Conservation (phyloP, 2,329 filamentous ascomycete species). For the Phoma sp. region DNA sequence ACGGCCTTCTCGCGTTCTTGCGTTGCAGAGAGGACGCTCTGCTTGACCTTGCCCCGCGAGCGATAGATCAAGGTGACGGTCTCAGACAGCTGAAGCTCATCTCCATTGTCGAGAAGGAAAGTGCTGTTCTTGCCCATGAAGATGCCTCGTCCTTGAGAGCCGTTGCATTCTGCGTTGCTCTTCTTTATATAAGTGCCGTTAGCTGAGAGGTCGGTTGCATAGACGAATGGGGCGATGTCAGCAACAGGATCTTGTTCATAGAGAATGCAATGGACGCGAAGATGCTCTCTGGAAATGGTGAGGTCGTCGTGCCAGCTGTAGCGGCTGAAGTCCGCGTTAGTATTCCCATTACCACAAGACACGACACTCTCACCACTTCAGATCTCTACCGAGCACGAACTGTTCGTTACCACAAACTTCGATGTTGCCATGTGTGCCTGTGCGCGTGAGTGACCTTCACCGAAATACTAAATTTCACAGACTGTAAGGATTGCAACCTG, state of each 20-base stretch:
- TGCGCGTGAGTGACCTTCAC: constrained; percentile 23
- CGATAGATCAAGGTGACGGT: constrained; percentile 39
- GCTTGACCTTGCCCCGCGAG: constrained; percentile 12
- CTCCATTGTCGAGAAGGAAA: constrained; percentile 54
- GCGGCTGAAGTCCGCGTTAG: constrained; percentile 27
- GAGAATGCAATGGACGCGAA: constrained; percentile 56
- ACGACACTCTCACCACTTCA: constrained; percentile 38
- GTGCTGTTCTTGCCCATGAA: constrained; percentile 46
- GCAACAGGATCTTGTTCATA: constrained; percentile 51
- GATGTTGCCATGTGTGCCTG: constrained; percentile 37
- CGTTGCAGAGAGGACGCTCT: constrained; percentile 22
- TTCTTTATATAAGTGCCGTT: constrained; percentile 53
- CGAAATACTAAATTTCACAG: constrained; percentile 6
- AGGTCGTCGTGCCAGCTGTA: constrained; percentile 41
- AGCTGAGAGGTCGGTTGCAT: constrained; percentile 55
- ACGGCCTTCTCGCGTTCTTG: constrained; percentile 49
- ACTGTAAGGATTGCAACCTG: constrained; percentile 27
- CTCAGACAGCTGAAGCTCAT: constrained; percentile 49
- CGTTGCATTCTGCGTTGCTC: constrained; percentile 26
- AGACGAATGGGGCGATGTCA: constrained; percentile 55
- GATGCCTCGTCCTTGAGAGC: constrained; percentile 33
- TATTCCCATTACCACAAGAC: neutral
- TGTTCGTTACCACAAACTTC: constrained; percentile 46
- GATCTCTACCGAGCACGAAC: constrained; percentile 46
- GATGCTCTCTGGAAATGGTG: constrained; percentile 55